Percentiles rank a stretch among this genome's conserved stretches.
These are phyloP conservation scores for Xylariaceae sp. DNA, from an alignment of 2,329 filamentous ascomycete genomes.

Conservation along the genomic window DNA sequence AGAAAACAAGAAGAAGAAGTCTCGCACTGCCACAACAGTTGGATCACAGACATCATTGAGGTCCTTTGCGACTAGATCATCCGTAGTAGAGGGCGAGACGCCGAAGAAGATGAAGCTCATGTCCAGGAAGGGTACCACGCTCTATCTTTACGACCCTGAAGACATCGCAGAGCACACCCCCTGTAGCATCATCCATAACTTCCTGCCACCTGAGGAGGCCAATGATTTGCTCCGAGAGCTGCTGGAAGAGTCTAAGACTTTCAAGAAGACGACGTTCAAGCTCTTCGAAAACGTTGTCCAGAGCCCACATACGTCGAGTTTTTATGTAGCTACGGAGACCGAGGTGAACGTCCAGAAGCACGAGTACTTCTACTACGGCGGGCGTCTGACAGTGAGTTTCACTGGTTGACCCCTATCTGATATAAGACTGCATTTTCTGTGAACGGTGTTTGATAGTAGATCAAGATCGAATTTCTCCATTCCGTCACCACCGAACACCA, in stretches of 20 bases:
- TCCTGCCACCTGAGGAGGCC: slow-evolving; percentile 67
- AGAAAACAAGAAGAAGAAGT: slow-evolving; percentile 24
- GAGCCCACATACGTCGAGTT: slow-evolving; percentile 76
- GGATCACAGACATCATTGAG: slow-evolving; percentile 61
- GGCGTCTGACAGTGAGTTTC: slow-evolving; percentile 53
- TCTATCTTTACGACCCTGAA: slow-evolving; percentile 75
- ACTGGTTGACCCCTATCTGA: neutral
- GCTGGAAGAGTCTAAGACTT: slow-evolving; percentile 65
- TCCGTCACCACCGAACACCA: neutral
- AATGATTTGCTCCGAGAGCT: slow-evolving; percentile 71
- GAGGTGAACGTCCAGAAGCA: slow-evolving; percentile 66
- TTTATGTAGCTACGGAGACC: slow-evolving; percentile 72
- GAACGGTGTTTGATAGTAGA: neutral
- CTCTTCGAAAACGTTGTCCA: slow-evolving; percentile 83
- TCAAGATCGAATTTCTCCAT: neutral
- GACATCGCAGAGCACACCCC: slow-evolving; percentile 81
- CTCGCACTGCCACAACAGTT: slow-evolving; percentile 30
- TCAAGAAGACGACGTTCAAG: slow-evolving; percentile 69
- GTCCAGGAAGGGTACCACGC: slow-evolving; percentile 72
- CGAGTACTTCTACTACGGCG: slow-evolving; percentile 83
- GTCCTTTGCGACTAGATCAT: slow-evolving; percentile 38
- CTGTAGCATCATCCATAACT: slow-evolving; percentile 89
- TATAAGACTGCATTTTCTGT: neutral
- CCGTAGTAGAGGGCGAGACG: slow-evolving; percentile 14
- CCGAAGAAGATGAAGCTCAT: slow-evolving; percentile 44